phyloP scores from a whole-genome alignment of 768 basidiomycete genomes.

The Termitomyces sp. region DNA sequence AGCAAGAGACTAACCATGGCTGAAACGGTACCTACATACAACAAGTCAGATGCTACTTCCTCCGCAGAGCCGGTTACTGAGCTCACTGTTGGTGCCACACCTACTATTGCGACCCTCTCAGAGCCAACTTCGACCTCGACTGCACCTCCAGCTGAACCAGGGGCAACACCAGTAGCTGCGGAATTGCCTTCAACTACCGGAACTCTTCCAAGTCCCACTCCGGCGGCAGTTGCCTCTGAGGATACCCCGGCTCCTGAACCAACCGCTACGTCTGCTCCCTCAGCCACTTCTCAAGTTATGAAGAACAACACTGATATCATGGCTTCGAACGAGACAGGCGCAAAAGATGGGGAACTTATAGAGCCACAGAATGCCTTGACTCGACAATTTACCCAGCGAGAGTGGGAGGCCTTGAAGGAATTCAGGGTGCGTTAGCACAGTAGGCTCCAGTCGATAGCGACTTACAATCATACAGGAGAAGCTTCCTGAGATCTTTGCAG shows the following conservation, averaged over 20 bases:
- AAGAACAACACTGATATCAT: not conserved
- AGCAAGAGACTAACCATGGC: not conserved
- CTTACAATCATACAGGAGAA: conserved; percentile 20
- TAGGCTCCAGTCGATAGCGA: not conserved
- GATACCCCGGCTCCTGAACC: conserved; percentile 5
- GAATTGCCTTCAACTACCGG: conserved; percentile 8
- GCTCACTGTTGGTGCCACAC: not conserved
- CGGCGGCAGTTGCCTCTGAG: conserved; percentile 7
- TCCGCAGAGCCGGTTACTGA: not conserved
- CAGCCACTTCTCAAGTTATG: not conserved
- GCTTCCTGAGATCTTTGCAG: conserved; percentile 49
- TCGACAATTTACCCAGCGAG: conserved; percentile 59
- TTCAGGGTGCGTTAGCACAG: conserved; percentile 48
- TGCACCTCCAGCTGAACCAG: conserved; percentile 13
- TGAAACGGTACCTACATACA: not conserved
- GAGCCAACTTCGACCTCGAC: conserved; percentile 9
- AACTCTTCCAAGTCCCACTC: not conserved
- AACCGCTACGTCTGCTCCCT: conserved; percentile 1
- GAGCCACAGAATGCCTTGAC: conserved; percentile 74
- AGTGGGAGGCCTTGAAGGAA: conserved; percentile 65
- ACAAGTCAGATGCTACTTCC: not conserved
- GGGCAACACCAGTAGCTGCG: conserved; percentile 8
- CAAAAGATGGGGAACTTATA: conserved; percentile 15
- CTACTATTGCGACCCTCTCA: not conserved
- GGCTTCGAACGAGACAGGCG: not conserved